Base-by-base conservation (phyloP, 225 moss, liverwort and hornwort genomes). In the Marchantia polymorpha region DNA sequence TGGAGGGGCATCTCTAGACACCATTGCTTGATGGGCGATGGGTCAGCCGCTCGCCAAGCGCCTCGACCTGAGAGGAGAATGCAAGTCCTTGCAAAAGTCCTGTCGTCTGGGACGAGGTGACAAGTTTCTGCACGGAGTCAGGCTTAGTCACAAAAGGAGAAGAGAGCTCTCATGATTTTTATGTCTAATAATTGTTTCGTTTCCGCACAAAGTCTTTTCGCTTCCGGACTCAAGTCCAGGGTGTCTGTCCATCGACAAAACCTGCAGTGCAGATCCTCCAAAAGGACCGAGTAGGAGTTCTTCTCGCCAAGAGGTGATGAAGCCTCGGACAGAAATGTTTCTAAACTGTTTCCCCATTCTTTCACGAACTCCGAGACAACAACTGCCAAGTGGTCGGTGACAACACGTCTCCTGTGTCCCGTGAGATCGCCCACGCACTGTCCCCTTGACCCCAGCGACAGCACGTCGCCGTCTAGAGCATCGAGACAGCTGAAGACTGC, bases 251-350 rank as follows among this genome's bases (percentile, higher is more conserved):
- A 80, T 1, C 61, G 20, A 77, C 52, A 63, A 55, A 60, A 80
- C 56, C 83, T 69, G 49, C 31, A 15, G 0, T 67, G 80, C 55
- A 84, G n/a, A 61, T 84, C 83, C 72, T 84, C 47, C 22, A 84
- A 65, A 14, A 68, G 30, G 0, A 16, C 8, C 2, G 63, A 17
- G n/a, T 52, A 67, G 27, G 48, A 8, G 23, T 71, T 59, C 47
- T 53, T 76, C n/a, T 29, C 59, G 27, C 64, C 54, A 52, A 19
- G 4, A 19, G 46, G 49, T 22, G 52, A 49, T 8, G 66, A 19
- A 20, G 7, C 31, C 4, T 23, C 29, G 52, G 13, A 55, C 3
- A 53, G 58, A 9, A 47, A 16, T 52, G 61, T 52, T 61, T 83
- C 80, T 29, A 52, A 20, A 12, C 30, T 30, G 26, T 17, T 80